Conservation (phyloP, 306 rosid species). For the Macrotyloma uniflorum region DNA sequence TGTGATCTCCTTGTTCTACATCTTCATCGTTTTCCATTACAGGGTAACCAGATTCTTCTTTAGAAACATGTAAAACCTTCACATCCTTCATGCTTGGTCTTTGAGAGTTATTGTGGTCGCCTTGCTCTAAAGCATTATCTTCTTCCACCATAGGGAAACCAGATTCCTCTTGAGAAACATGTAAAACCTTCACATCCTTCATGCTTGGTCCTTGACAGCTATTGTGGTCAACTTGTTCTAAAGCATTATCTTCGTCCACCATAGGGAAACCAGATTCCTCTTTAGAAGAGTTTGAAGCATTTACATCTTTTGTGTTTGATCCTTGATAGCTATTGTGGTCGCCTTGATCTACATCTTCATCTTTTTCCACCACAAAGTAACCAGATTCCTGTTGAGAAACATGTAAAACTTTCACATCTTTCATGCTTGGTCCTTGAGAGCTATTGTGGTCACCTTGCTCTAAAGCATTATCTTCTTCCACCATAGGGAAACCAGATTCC, state of each 20-base stretch:
- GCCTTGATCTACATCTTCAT: not conserved
- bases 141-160: not conserved
- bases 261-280: conserved; percentile 2
- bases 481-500: not conserved
- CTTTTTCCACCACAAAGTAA: not conserved
- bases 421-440: too few relatives aligned
- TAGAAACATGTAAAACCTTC: not conserved
- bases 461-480: too few relatives aligned
- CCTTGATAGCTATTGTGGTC: conserved; percentile 1
- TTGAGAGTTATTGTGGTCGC: not conserved
- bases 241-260: not conserved
- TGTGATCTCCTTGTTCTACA: not conserved
- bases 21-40: not conserved
- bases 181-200: too few relatives aligned
- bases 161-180: not conserved
- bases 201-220: too few relatives aligned
- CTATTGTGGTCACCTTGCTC: too few relatives aligned
- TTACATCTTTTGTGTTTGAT: conserved; percentile 1
- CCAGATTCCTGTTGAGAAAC: not conserved
- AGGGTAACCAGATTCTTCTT: conserved; percentile 10
- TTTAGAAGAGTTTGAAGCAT: not conserved
- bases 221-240: too few relatives aligned
- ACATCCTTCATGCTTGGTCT: not conserved
- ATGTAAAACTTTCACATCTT: too few relatives aligned
- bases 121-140: not conserved